Evolutionary conservation across 2,329 filamentous ascomycete species (phyloP).

Genomic region (Diplodia seriata): DNA sequence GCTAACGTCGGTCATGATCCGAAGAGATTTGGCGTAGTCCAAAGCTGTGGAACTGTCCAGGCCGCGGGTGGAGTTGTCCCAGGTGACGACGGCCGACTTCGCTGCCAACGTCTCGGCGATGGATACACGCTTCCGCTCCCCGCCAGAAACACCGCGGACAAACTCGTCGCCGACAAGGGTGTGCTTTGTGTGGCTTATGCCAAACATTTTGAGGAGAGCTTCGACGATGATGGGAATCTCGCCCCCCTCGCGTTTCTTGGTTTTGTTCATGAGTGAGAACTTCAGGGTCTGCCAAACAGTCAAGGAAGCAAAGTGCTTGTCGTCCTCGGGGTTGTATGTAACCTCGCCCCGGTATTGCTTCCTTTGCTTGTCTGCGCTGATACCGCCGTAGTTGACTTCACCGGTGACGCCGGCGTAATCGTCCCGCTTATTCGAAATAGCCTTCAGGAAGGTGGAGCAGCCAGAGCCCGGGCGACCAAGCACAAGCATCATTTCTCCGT

Average conservation of each 20-base stretch:
- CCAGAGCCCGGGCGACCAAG: slow-evolving; percentile 76
- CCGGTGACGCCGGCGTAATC: slow-evolving; percentile 71
- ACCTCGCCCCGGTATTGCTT: slow-evolving; percentile 77
- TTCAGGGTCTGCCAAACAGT: slow-evolving; percentile 80
- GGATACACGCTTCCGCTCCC: slow-evolving; percentile 69
- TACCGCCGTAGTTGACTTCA: slow-evolving; percentile 74
- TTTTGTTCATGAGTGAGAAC: slow-evolving; percentile 78
- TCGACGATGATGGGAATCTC: slow-evolving; percentile 73
- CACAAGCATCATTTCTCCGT: slow-evolving; percentile 75
- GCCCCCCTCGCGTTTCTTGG: slow-evolving; percentile 67
- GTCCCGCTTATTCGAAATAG: slow-evolving; percentile 72
- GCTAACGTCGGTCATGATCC: slow-evolving; percentile 57
- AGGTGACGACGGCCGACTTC: slow-evolving; percentile 73
- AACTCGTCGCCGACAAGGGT: slow-evolving; percentile 77
- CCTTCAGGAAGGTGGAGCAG: slow-evolving; percentile 79
- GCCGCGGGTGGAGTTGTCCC: slow-evolving; percentile 66
- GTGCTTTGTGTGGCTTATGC: slow-evolving; percentile 75
- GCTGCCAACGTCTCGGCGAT: slow-evolving; percentile 80
- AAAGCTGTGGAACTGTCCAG: slow-evolving; percentile 54
- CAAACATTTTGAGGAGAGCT: slow-evolving; percentile 77
- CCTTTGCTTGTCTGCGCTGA: slow-evolving; percentile 70
- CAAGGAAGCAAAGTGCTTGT: slow-evolving; percentile 74
- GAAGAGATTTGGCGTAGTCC: slow-evolving; percentile 62
- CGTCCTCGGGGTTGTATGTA: slow-evolving; percentile 79
- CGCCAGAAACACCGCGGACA: too few relatives aligned